Base-by-base conservation (phyloP, 768 basidiomycete genomes). In the Antrodiella citrinella region DNA sequence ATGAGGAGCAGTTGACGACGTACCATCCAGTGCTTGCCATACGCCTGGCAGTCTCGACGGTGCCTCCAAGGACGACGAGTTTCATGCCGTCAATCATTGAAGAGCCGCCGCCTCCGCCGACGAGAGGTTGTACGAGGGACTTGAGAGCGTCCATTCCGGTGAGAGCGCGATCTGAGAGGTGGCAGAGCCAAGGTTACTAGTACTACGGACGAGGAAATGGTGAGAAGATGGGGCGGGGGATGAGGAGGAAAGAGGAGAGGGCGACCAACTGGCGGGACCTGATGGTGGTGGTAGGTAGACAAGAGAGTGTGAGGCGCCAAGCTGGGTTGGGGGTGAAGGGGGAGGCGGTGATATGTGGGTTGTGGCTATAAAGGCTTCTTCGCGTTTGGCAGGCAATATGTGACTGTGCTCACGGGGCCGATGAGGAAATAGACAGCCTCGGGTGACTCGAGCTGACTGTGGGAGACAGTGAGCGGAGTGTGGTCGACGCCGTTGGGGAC, bases 41-140 rank as follows among this genome's bases (percentile, higher is more conserved):
- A 54, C 88, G 72, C 59, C 88, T 74, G 0, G 88, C 88, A 0
- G 88, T 91, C 69, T 91, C 88, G 51, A 91, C 89, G 1, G 89
- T 90, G 50, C 88, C 88, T 51, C 88, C 88, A 46, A 91, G 74
- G 42, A 91, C 86, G 68, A 91, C 89, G 62, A 91, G 85, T 70
- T 91, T 91, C 74, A 90, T 82, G 56, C 87, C 89, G 62, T 91
- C 88, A 67, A 91, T 77, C 72, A 90, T 80, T 45, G 85, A 87
- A 22, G 83, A 85, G 57, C 82, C 78, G 21, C 78, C 82, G 62
- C 75, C 78, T 67, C 81, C 80, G 68, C 81, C 82, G 59, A 86
- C 81, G 64, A 90, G 81, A 54, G 86, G 86, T 62, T 85, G 82
- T 49, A 88, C 77, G 64, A 90, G 80, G 47, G 84, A 88, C 71